Evolutionary conservation across 2,329 filamentous ascomycete genomes (phyloP).

Genomic region (Fonsecaea monophora): DNA sequence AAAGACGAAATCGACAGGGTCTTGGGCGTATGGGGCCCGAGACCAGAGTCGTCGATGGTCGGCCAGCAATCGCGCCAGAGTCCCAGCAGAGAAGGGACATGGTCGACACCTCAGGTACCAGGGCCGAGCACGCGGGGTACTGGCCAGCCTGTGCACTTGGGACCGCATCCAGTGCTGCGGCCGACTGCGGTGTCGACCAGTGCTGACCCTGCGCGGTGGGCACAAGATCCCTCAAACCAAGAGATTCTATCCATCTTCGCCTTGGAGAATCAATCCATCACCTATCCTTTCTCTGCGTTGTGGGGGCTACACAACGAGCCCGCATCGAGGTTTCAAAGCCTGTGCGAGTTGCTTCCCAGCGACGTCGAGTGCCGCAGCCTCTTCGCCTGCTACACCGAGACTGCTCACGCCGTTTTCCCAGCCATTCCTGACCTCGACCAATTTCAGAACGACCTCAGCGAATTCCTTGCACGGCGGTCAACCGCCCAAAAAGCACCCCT

Average conservation of each 20-base stretch:
- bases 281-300: neutral
- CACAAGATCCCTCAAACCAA: neutral
- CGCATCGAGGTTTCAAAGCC: neutral
- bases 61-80: neutral
- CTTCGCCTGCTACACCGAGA: conserved; percentile 57
- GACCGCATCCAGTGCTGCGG: neutral
- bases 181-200: neutral
- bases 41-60: neutral
- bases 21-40: neutral
- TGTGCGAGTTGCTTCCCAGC: neutral
- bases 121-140: conserved; percentile 4
- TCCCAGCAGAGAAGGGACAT: neutral
- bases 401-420: conserved; percentile 65
- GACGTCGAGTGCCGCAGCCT: conserved; percentile 5
- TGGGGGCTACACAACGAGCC: conserved; percentile 2
- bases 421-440: conserved; percentile 62
- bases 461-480: conserved; percentile 57
- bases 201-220: neutral
- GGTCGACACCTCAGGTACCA: neutral
- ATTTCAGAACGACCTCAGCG: conserved; percentile 61
- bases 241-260: conserved; percentile 3
- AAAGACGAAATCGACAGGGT: neutral
- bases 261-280: neutral
- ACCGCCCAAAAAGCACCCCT: conserved; percentile 22
- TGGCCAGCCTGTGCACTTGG: neutral